Evolutionary conservation across 1,284 basidiomycete species (phyloP).

Genomic region (Cystobasidium sp.): DNA sequence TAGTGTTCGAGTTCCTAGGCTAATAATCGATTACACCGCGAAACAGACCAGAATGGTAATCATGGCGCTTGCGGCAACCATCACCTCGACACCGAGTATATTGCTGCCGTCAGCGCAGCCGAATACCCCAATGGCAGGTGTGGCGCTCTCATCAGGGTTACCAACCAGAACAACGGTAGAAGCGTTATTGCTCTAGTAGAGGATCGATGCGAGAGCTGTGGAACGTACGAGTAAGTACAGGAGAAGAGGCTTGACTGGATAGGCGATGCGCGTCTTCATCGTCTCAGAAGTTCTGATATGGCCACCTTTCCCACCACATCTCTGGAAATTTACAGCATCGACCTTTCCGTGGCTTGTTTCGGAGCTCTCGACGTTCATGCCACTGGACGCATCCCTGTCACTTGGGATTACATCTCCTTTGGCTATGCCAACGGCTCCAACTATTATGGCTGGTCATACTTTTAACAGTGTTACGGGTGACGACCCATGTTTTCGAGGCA

Average conservation of each 20-base stretch:
- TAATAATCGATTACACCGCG: no score
- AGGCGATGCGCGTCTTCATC: neutral
- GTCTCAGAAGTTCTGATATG: neutral
- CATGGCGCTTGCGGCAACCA: slow-evolving; percentile 32
- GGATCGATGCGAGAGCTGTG: slow-evolving; percentile 12
- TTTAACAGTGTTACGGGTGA: neutral
- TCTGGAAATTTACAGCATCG: slow-evolving; percentile 64
- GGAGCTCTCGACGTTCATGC: slow-evolving; percentile 63
- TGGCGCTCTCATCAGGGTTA: slow-evolving; percentile 68
- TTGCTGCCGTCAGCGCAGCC: slow-evolving; percentile 66
- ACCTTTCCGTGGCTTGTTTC: slow-evolving; percentile 80
- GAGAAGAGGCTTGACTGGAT: neutral
- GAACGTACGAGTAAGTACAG: slow-evolving; percentile 51
- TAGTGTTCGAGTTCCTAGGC: no score
- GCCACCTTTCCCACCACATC: neutral
- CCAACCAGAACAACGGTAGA: slow-evolving; percentile 66
- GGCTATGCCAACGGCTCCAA: neutral
- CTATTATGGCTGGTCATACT: neutral
- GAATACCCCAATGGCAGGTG: slow-evolving; percentile 62
- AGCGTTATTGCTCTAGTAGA: slow-evolving; percentile 66
- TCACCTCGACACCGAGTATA: slow-evolving; percentile 51
- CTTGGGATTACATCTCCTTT: slow-evolving; percentile 61
- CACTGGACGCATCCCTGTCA: slow-evolving; percentile 67
- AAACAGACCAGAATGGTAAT: slow-evolving; percentile 30
- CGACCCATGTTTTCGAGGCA: no score